phyloP scores from a whole-genome alignment of 768 basidiomycete species.

The Lanmaoa pseudosensibilis region DNA sequence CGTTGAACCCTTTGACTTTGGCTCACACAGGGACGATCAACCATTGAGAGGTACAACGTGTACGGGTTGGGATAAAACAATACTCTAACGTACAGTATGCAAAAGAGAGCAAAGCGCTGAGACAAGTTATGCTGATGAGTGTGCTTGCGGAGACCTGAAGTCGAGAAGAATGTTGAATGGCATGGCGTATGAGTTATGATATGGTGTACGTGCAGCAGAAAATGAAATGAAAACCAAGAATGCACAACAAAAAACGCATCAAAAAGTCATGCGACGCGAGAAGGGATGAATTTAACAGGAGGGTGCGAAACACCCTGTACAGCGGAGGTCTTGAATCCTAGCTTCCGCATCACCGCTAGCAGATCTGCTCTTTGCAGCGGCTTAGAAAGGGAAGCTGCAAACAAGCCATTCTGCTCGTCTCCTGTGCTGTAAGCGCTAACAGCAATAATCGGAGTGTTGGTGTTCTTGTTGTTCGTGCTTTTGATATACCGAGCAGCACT shows the following conservation, averaged over 20 bases:
- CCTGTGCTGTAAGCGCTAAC: constrained; percentile 84
- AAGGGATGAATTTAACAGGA: constrained; percentile 52
- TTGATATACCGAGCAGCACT: constrained; percentile 96
- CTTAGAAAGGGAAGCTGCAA: constrained; percentile 82
- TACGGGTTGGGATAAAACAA: constrained; percentile 19
- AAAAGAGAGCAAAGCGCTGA: constrained; percentile 24
- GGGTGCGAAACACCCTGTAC: constrained; percentile 53
- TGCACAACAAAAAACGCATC: constrained; percentile 21
- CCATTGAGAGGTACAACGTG: constrained; percentile 16
- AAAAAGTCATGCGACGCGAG: constrained; percentile 28
- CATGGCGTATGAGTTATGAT: constrained; percentile 37
- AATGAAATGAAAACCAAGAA: constrained; percentile 29
- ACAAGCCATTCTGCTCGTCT: constrained; percentile 69
- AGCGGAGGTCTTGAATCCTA: constrained; percentile 88
- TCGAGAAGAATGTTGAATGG: constrained; percentile 29
- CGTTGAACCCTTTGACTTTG: background rate
- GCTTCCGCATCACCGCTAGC: constrained; percentile 74
- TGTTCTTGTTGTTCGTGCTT: constrained; percentile 94
- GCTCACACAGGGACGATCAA: constrained; percentile 1
- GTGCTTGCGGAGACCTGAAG: constrained; percentile 27
- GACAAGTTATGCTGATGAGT: constrained; percentile 30
- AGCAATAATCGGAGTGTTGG: constrained; percentile 88
- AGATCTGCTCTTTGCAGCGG: constrained; percentile 88
- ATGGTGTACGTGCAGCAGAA: constrained; percentile 33
- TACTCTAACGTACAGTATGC: constrained; percentile 51